phyloP scores from a whole-genome alignment of 805 yeast species.

The Lipomyces starkeyi region DNA sequence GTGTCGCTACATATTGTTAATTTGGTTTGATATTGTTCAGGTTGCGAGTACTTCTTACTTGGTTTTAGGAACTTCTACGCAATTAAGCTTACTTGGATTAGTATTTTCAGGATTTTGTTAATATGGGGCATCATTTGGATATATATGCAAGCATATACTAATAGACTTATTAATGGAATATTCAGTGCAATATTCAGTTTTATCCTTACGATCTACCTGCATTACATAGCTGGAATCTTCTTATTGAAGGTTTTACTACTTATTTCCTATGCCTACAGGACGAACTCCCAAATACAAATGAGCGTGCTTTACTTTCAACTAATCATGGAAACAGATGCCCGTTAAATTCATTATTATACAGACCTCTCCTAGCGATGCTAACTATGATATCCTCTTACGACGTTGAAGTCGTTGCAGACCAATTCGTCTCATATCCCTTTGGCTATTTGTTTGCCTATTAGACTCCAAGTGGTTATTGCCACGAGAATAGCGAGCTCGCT shows the following conservation, averaged over 20 bases:
- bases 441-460: background rate
- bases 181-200: background rate
- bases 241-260: background rate
- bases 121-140: background rate
- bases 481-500: slow-evolving; percentile 1
- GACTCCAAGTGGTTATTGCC: background rate
- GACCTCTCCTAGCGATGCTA: background rate
- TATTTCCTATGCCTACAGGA: background rate
- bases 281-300: background rate
- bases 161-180: background rate
- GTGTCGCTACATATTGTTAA: background rate
- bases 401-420: slow-evolving; percentile 5
- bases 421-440: background rate
- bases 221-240: background rate
- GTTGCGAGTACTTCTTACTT: background rate
- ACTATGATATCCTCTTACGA: background rate
- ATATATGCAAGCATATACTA: background rate
- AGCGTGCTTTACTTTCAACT: background rate
- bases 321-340: background rate
- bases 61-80: background rate
- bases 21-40: background rate
- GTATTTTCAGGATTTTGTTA: slow-evolving; percentile 2
- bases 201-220: background rate
- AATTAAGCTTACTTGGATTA: background rate
- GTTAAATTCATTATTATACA: background rate